A percentile compares a stretch with the other conserved stretches of the same genome.
Conservation (phyloP, 768 basidiomycete genomes). For the Mycena chlorophos region DNA sequence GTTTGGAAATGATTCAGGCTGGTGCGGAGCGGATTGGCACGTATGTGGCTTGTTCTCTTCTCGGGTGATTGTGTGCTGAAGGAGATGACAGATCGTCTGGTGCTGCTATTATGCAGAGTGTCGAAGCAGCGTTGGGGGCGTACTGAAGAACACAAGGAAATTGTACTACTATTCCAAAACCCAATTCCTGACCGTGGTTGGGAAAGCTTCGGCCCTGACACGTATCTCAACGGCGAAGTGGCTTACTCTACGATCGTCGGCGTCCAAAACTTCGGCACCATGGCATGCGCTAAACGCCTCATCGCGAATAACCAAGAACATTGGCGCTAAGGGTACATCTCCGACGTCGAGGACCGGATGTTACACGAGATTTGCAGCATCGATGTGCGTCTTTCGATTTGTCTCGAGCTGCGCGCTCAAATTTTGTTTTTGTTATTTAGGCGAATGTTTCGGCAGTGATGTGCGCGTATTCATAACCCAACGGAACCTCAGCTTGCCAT, state of each 20-base stretch:
- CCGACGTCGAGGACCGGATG: constrained; percentile 60
- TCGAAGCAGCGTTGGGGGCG: constrained; percentile 12
- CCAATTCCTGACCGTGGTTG: constrained; percentile 49
- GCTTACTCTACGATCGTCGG: constrained; percentile 58
- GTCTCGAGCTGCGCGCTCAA: neutral
- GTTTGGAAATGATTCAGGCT: constrained; percentile 46
- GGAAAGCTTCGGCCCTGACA: constrained; percentile 60
- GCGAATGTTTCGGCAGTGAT: constrained; percentile 39
- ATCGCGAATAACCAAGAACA: constrained; percentile 52
- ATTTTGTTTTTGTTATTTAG: constrained; percentile 30
- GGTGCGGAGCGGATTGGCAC: constrained; percentile 57
- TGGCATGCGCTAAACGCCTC: constrained; percentile 56
- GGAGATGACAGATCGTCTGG: constrained; percentile 27
- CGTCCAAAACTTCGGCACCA: constrained; percentile 58
- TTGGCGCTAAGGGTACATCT: constrained; percentile 45
- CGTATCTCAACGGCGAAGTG: constrained; percentile 62
- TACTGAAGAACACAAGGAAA: constrained; percentile 13
- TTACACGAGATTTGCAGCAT: constrained; percentile 51
- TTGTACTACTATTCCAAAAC: constrained; percentile 36
- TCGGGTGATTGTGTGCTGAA: neutral
- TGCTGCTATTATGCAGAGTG: constrained; percentile 28
- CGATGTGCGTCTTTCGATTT: constrained; percentile 33
- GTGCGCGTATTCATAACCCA: constrained; percentile 35
- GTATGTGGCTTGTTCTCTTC: constrained; percentile 33
- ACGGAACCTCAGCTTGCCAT: constrained; percentile 47